A percentile compares a stretch with the other conserved stretches of the same genome.
phyloP scores from a whole-genome alignment of 768 basidiomycete species.

The Lactifluus rugatus region DNA sequence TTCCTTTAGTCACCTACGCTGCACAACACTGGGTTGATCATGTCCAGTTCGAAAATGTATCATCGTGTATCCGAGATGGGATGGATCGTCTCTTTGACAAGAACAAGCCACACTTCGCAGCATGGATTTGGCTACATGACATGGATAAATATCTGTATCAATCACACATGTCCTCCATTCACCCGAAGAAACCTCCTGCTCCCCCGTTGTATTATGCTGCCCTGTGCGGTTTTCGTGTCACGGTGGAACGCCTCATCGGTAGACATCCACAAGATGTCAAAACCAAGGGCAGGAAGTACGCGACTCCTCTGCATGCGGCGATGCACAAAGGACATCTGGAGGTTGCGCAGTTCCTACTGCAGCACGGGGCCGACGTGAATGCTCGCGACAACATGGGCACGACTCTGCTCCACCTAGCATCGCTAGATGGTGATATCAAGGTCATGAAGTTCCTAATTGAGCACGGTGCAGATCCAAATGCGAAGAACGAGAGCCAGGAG shows the following conservation, averaged over 20 bases:
- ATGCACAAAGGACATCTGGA: no score
- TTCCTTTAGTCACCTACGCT: neutral
- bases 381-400: neutral
- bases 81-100: neutral
- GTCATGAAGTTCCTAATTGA: no score
- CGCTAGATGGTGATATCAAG: neutral
- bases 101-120: neutral
- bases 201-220: neutral
- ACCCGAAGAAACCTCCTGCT: no score
- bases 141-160: neutral
- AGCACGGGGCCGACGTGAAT: neutral
- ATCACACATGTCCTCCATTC: neutral
- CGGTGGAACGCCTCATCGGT: neutral
- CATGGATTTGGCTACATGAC: neutral
- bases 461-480: no score
- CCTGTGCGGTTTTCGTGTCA: neutral
- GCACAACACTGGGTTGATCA: neutral
- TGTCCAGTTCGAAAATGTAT: neutral
- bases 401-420: neutral
- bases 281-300: no score
- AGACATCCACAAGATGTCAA: no score
- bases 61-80: neutral
- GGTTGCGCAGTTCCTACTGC: neutral
- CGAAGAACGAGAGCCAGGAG: no score
- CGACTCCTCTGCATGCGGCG: no score